Base-by-base conservation (phyloP, 768 basidiomycete genomes). In the Gloeophyllum trabeum region DNA sequence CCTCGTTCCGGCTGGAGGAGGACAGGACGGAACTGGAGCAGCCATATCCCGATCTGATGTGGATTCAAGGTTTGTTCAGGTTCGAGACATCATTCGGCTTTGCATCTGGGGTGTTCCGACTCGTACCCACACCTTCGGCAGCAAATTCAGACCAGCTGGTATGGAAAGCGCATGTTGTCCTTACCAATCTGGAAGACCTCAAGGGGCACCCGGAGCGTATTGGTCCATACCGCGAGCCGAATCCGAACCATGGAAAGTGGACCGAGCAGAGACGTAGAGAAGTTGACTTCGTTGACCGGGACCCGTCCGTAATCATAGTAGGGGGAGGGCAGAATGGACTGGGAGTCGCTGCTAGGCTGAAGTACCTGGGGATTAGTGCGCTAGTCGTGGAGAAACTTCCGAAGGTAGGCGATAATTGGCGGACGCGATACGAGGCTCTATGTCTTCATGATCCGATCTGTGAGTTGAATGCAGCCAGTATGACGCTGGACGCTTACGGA, bases 101-200 rank as follows among this genome's bases (percentile, higher is more conserved):
- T 36, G 63, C 56, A 12, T 60, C 56, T 39, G 73, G 70, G 23
- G 50, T 78, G 40, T 61, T 70, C 40, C 67, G 69, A 25, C 57
- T 71, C 6, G 64, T 77, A 7, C 28, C 28, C 28, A 16, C 16
- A 7, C 26, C 71, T 65, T 10, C 57, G 64, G 19, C 40, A 58
- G n/a, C n/a, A n/a, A n/a, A n/a, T n/a, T n/a, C n/a, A n/a, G 44
- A 48, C 14, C 45, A 47, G 20, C 41, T 30, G 28, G 50, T 49
- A 6, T 75, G 73, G 71, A 67, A 67, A 49, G 69, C 72, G 4
- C 64, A 69, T 47, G 59, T 59, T 3, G 48, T 70, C 35, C 71
- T 67, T 52, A 79, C 75, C 21, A 64, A 64, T 44, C 61, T 79
- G n/a, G 73, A 77, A 49, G 63, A 61, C 19, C 51, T 76, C 24